phyloP scores from a whole-genome alignment of 2,329 filamentous ascomycete genomes.

The Fusarium scirpi region DNA sequence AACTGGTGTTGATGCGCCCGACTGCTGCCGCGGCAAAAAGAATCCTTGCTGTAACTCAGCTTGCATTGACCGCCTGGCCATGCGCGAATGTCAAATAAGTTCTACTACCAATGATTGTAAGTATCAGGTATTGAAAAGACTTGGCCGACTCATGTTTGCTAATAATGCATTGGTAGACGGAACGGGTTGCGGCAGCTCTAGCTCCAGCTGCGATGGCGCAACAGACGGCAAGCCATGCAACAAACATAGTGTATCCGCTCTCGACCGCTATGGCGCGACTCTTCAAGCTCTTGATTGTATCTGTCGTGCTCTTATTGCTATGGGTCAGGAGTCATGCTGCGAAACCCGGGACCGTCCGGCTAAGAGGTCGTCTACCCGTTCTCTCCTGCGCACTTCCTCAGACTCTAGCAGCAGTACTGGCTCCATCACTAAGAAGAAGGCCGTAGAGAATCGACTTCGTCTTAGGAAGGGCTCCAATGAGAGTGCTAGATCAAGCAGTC shows the following conservation, averaged over 20 bases:
- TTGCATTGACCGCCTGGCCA: constrained; percentile 59
- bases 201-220: constrained; percentile 25
- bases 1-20: constrained; percentile 12
- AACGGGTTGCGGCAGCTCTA: not conserved
- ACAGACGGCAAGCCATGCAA: constrained; percentile 52
- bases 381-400: constrained; percentile 37
- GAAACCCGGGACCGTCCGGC: constrained; percentile 42
- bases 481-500: constrained; percentile 12
- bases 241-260: constrained; percentile 52
- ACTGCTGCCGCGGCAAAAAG: constrained; percentile 58
- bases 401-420: constrained; percentile 46
- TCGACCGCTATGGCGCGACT: constrained; percentile 56
- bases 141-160: not conserved
- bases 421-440: constrained; percentile 17
- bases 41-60: constrained; percentile 57
- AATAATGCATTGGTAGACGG: not conserved
- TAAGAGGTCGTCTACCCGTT: constrained; percentile 36
- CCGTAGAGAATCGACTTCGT: constrained; percentile 21
- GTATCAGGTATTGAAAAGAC: not conserved
- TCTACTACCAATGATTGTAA: constrained; percentile 3
- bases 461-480: constrained; percentile 28
- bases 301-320: constrained; percentile 63
- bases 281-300: constrained; percentile 65
- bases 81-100: constrained; percentile 54
- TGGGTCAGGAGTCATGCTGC: constrained; percentile 66